phyloP scores from a whole-genome alignment of 208 protist genomes.

The Leishmania gerbilli region DNA sequence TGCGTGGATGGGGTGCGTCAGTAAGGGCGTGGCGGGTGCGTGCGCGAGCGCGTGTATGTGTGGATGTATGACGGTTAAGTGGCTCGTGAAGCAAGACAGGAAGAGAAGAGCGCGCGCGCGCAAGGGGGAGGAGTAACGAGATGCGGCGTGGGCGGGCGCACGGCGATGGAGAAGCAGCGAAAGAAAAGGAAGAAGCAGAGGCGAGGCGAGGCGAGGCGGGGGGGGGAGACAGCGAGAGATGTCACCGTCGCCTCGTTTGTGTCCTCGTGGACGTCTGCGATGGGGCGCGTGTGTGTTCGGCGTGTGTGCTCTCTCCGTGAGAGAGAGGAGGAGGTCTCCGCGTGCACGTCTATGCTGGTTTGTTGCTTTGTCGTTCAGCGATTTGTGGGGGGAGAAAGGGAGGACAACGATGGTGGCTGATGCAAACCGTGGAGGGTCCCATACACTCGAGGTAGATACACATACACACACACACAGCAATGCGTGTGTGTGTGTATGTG shows the following conservation, averaged over 20 bases:
- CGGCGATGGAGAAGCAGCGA: too few relatives aligned
- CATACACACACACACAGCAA: background rate
- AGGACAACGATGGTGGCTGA: background rate
- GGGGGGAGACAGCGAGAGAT: background rate
- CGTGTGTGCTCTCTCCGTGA: background rate
- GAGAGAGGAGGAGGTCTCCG: background rate
- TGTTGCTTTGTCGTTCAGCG: background rate
- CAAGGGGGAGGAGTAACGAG: too few relatives aligned
- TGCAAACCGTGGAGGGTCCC: background rate
- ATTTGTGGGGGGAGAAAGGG: background rate
- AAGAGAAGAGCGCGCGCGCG: too few relatives aligned
- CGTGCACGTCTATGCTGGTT: background rate
- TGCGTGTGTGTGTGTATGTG: background rate
- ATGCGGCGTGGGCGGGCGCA: too few relatives aligned
- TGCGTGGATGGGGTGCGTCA: background rate
- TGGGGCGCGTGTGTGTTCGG: too few relatives aligned
- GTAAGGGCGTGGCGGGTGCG: background rate
- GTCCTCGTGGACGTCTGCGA: background rate
- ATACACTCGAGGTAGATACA: background rate
- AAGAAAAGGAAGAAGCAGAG: background rate
- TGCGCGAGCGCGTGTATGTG: background rate
- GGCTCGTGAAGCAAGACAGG: background rate
- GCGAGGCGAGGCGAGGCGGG: too few relatives aligned
- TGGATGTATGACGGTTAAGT: background rate
- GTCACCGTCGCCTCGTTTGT: too few relatives aligned